Base-by-base conservation (phyloP, 163 green algal genomes). In the Chloromonas sp. region DNA sequence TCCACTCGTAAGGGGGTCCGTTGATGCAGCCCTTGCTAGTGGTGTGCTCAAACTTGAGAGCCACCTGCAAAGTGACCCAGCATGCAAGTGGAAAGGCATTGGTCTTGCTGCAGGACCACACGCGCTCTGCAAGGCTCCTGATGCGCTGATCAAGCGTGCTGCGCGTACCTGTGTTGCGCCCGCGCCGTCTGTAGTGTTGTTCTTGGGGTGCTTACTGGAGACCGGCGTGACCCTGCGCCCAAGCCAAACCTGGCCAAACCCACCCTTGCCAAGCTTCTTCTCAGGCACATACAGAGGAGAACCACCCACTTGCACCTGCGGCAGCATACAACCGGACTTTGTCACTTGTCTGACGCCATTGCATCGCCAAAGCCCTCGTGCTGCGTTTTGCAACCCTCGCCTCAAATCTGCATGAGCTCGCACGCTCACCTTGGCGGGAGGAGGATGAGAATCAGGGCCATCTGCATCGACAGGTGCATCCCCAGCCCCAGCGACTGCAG, bases 241-340 rank as follows among this genome's bases (percentile, higher is more conserved):
- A 36, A 88, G 88, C 88, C 98, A 98, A 14, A 99, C 96, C 86
- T 99, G 97, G 0, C 97, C 97, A 87, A 99, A 99, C n/a, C 97
- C 97, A 71, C 97, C 97, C 87, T 99, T 99, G 71, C 97, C 97
- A 0, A 99, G 90, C 87, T 98, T 98, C 60, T 92, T 92, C 85
- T 98, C 95, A 2, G 98, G 94, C 2, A 97, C 90, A 89, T 99
- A 99, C 1, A 95, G 71, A 36, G 97, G 95, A 15, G 94, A 98
- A 59, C 84, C 82, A 3, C 80, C 59, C 66, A 80, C 71, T 61
- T 79, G 60, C 59, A 82, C 71, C 80, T 79, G 71, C 15, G 59
- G 15, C 60, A 11, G 5, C 66, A 74, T 36, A 36, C 36, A 36
- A 36, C 36, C 36, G 36, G 36, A 36, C 36, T 36, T 36, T 36